Evolutionary conservation across 768 basidiomycete species (phyloP).

Genomic region (Mycena haematopus): DNA sequence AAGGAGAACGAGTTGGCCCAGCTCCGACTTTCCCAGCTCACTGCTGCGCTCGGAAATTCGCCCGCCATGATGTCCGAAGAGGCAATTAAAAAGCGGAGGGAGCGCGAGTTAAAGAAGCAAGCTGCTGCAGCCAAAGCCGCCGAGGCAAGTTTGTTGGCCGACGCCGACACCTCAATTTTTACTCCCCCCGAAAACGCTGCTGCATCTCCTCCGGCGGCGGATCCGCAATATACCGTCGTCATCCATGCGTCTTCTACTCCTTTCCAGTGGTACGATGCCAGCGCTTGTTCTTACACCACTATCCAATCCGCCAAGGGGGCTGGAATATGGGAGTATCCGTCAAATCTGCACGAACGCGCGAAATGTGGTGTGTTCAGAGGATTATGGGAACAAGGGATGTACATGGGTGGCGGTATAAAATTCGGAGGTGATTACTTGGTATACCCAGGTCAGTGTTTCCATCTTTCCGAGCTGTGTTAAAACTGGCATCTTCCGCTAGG

Average conservation of each 20-base stretch:
- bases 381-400: slow-evolving; percentile 85
- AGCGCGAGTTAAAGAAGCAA: slow-evolving; percentile 57
- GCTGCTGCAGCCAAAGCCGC: slow-evolving; percentile 34
- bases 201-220: slow-evolving; percentile 7
- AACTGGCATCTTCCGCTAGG: slow-evolving; percentile 50
- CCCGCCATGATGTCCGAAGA: slow-evolving; percentile 62
- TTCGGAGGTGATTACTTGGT: slow-evolving; percentile 97
- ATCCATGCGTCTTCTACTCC: slow-evolving; percentile 70
- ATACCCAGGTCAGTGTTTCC: slow-evolving; percentile 78
- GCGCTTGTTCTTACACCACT: slow-evolving; percentile 53
- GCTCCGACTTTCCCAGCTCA: slow-evolving; percentile 52
- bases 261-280: slow-evolving; percentile 72
- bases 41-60: slow-evolving; percentile 55
- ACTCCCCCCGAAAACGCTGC: slow-evolving; percentile 12
- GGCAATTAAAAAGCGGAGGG: slow-evolving; percentile 74
- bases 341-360: slow-evolving; percentile 68
- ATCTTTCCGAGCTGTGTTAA: neutral
- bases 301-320: slow-evolving; percentile 67
- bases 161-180: slow-evolving; percentile 16
- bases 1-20: slow-evolving; percentile 53
- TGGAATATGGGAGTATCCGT: slow-evolving; percentile 81
- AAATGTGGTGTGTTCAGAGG: slow-evolving; percentile 81
- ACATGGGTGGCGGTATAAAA: slow-evolving; percentile 87
- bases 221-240: slow-evolving; percentile 55
- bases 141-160: no score